Base-by-base conservation (phyloP, 2,329 filamentous ascomycete genomes). In the Xylariales sp. region DNA sequence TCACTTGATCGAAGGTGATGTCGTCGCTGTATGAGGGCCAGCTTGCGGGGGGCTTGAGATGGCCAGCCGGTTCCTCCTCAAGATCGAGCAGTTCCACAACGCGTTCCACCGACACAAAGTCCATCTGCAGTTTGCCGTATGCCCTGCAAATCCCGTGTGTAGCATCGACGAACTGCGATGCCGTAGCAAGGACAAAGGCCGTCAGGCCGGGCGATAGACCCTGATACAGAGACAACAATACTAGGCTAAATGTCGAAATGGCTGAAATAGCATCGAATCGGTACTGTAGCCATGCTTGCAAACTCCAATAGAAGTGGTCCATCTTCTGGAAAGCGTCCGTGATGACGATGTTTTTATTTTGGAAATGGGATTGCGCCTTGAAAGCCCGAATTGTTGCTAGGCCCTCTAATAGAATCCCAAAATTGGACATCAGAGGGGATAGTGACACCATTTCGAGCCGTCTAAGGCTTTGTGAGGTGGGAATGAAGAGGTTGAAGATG, bases 241-340 rank as follows among this genome's bases (percentile, higher is more conserved):
- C 93, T 59, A 97, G 82, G 0, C 89, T 80, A 66, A 95, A 91
- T 0, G 92, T 93, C 7, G 93, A 93, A 3, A 87, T 77, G 0
- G 91, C 91, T 0, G 93, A 93, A 5, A 94, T 80, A 8, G 83
- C 79, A 72, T 93, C 90, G 64, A 96, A 95, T 12, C 94, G 89
- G 75, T 91, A 93, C 77, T 90, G 90, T 2, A 97, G 84, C 94
- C 94, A 97, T 7, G 89, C 89, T 72, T 97, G 93, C 50, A 97
- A 84, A 66, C 90, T 92, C 91, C 94, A 97, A 81, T 97, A 97
- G 81, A 97, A 97, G 78, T 97, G 94, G 75, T 97, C 94, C 86
- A 97, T 96, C 77, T 93, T 93, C 78, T 97, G 94, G 76, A 97
- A 97, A 18, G 90, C 89, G 75, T 97, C 94, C 0, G 94, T 93